A percentile compares a stretch with the other conserved stretches of the same genome.
These are phyloP conservation scores for Botrytis paeoniae DNA, from an alignment of 2,329 filamentous ascomycete species.

Conservation along the genomic window DNA sequence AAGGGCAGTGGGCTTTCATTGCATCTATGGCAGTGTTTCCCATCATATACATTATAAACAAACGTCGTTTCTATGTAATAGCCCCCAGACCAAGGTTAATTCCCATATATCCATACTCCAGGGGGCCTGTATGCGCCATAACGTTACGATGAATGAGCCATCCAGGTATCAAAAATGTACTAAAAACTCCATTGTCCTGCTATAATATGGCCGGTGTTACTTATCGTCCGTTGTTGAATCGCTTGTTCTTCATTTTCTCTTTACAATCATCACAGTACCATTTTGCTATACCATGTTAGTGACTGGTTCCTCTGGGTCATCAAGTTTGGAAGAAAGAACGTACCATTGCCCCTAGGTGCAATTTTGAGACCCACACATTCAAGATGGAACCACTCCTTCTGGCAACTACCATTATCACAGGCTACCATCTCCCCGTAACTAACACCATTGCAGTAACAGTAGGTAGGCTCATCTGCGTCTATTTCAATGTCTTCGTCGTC, in stretches of 20 bases:
- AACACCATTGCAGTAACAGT: constrained; percentile 77
- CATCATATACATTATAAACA: constrained; percentile 15
- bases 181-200: constrained; percentile 18
- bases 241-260: constrained; percentile 32
- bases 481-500: constrained; percentile 58
- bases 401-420: constrained; percentile 70
- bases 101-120: constrained; percentile 14
- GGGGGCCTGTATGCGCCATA: constrained; percentile 10
- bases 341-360: constrained; percentile 60
- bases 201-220: background rate
- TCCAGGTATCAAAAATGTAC: constrained; percentile 18
- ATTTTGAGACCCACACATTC: constrained; percentile 77
- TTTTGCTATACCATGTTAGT: constrained; percentile 30
- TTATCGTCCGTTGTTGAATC: constrained; percentile 32
- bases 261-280: constrained; percentile 39
- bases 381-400: constrained; percentile 79
- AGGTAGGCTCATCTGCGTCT: constrained; percentile 68
- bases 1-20: background rate
- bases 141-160: background rate
- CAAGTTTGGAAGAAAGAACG: constrained; percentile 18
- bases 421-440: constrained; percentile 85
- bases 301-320: background rate
- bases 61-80: constrained; percentile 5
- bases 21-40: background rate
- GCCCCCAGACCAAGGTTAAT: background rate